These are phyloP conservation scores for Tolypocladium album DNA, from an alignment of 2,329 filamentous ascomycete genomes.

Conservation along the genomic window DNA sequence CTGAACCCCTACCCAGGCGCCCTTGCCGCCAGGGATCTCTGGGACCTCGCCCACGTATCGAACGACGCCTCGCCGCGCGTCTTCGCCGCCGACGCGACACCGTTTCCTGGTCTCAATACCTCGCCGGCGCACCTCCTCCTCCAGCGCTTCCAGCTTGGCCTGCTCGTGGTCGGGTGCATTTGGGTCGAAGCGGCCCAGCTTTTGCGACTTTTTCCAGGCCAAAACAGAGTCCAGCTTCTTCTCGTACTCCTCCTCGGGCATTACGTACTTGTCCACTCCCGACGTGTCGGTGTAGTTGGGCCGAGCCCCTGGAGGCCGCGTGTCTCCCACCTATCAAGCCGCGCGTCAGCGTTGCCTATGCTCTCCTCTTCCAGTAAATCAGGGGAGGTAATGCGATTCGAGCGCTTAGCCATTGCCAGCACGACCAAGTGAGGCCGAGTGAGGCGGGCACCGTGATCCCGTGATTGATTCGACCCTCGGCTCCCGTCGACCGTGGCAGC, in stretches of 20 bases:
- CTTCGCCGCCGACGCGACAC: conserved; percentile 56
- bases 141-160: conserved; percentile 57
- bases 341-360: conserved; percentile 13
- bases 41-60: conserved; percentile 63
- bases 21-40: conserved; percentile 56
- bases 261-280: conserved; percentile 77
- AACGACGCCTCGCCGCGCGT: conserved; percentile 58
- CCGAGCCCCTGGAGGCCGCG: conserved; percentile 62
- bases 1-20: conserved; percentile 62
- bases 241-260: conserved; percentile 81
- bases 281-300: conserved; percentile 75
- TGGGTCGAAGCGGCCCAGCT: conserved; percentile 93
- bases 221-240: conserved; percentile 79
- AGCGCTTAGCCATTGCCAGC: conserved; percentile 7
- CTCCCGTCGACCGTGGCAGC: neutral
- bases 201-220: conserved; percentile 90
- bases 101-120: conserved; percentile 54
- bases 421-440: conserved; percentile 6
- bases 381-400: neutral
- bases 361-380: neutral
- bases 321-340: conserved; percentile 59
- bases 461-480: neutral
- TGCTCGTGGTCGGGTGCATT: conserved; percentile 64
- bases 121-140: conserved; percentile 58
- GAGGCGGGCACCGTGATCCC: neutral